Evolutionary conservation across 2,329 filamentous ascomycete genomes (phyloP).

Genomic region (Westerdykella aurantiaca): DNA sequence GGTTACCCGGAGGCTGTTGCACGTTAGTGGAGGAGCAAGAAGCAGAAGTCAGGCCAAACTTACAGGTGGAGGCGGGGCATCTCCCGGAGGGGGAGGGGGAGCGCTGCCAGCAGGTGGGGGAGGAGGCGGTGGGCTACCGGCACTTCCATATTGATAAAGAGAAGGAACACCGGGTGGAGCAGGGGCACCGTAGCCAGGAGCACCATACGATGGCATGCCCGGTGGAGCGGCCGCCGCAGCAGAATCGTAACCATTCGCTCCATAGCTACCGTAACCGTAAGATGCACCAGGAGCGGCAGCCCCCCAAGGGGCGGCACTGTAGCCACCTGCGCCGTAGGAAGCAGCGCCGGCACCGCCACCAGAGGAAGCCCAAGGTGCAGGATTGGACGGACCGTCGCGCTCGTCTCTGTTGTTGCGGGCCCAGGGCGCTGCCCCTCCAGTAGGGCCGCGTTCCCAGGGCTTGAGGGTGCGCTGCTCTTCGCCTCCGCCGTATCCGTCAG

Average conservation of each 20-base stretch:
- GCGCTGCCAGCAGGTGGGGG: conserved; percentile 54
- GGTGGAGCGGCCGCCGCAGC: conserved; percentile 16
- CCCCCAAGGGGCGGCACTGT: conserved; percentile 39
- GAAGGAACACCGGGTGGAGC: conserved; percentile 53
- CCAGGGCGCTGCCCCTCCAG: conserved; percentile 75
- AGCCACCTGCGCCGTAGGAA: conserved; percentile 19
- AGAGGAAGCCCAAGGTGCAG: conserved; percentile 37
- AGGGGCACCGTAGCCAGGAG: conserved; percentile 38
- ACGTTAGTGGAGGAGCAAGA: conserved; percentile 10
- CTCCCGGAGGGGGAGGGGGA: conserved; percentile 56
- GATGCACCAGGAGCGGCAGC: conserved; percentile 39
- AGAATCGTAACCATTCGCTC: conserved; percentile 22
- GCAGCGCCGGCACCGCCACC: conserved; percentile 27
- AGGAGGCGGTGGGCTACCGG: conserved; percentile 53
- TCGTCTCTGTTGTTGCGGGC: conserved; percentile 43
- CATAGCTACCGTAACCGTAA: conserved; percentile 42
- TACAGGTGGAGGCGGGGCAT: conserved; percentile 52
- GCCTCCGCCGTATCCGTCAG: conserved; percentile 43
- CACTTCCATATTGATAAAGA: conserved; percentile 59
- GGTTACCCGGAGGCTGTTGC: conserved; percentile 47
- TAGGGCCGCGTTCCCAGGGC: conserved; percentile 84
- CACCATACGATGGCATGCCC: conserved; percentile 39
- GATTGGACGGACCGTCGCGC: conserved; percentile 42
- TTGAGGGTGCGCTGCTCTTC: conserved; percentile 56
- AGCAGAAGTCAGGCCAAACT: conserved; percentile 8